Evolutionary conservation across 2,329 filamentous ascomycete genomes (phyloP).

Genomic region (Simplicillium sp.): DNA sequence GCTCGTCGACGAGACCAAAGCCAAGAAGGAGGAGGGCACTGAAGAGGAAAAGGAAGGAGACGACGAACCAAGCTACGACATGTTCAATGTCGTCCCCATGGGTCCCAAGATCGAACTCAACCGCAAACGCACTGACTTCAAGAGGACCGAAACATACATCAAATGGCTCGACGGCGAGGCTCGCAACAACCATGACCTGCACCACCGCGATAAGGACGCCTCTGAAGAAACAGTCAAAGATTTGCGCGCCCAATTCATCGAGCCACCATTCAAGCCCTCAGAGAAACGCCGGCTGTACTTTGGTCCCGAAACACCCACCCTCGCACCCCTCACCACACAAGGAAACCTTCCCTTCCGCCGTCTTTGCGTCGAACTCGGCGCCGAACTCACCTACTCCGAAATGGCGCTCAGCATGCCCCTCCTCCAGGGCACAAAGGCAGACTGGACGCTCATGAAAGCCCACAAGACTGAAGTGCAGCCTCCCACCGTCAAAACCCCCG

Average conservation of each 20-base stretch:
- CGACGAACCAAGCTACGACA: slow-evolving; percentile 49
- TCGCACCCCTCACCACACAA: slow-evolving; percentile 94
- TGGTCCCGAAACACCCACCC: slow-evolving; percentile 79
- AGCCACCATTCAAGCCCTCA: slow-evolving; percentile 79
- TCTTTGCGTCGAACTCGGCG: slow-evolving; percentile 80
- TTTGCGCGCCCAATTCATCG: slow-evolving; percentile 69
- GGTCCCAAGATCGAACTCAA: slow-evolving; percentile 66
- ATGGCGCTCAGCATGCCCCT: slow-evolving; percentile 93
- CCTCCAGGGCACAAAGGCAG: slow-evolving; percentile 78
- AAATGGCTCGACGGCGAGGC: slow-evolving; percentile 65
- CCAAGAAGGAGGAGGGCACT: slow-evolving; percentile 8
- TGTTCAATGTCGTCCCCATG: slow-evolving; percentile 66
- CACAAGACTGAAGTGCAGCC: slow-evolving; percentile 73
- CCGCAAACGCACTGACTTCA: slow-evolving; percentile 60
- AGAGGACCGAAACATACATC: slow-evolving; percentile 66
- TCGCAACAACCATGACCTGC: slow-evolving; percentile 25
- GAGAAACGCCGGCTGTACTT: slow-evolving; percentile 95
- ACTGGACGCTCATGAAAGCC: slow-evolving; percentile 92
- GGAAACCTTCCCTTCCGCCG: slow-evolving; percentile 94
- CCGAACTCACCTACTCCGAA: slow-evolving; percentile 91
- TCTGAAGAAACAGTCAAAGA: slow-evolving; percentile 47
- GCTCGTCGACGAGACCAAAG: slow-evolving; percentile 18
- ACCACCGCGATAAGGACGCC: slow-evolving; percentile 32
- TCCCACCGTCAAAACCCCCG: slow-evolving; percentile 49
- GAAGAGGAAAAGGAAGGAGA: slow-evolving; percentile 27